Conservation (phyloP, 768 basidiomycete genomes). For the Kondoa subrosea region DNA sequence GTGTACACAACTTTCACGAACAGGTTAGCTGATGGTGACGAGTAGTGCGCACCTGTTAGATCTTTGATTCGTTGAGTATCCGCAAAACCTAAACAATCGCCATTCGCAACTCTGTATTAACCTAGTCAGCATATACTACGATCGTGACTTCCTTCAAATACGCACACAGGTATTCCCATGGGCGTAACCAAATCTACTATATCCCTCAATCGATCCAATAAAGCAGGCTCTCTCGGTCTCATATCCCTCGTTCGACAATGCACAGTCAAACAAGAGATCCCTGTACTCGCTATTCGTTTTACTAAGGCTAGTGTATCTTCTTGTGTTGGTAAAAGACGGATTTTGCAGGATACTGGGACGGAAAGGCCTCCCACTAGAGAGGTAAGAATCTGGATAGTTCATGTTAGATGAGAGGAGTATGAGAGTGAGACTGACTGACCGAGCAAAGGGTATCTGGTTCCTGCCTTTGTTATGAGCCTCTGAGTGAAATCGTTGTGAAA, state of each 20-base stretch:
- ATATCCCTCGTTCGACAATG: conserved; percentile 88
- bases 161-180: conserved; percentile 59
- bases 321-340: conserved; percentile 67
- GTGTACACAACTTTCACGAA: background rate
- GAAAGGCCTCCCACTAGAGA: conserved; percentile 60
- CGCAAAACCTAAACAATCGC: conserved; percentile 64
- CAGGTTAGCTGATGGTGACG: background rate
- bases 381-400: conserved; percentile 48
- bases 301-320: conserved; percentile 82
- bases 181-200: conserved; percentile 69
- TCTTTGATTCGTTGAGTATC: conserved; percentile 60
- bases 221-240: conserved; percentile 63
- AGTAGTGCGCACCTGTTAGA: conserved; percentile 46
- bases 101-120: conserved; percentile 84
- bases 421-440: background rate
- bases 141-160: too few relatives aligned
- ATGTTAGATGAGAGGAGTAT: background rate
- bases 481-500: background rate
- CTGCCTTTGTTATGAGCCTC: background rate
- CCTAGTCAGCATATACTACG: too few relatives aligned
- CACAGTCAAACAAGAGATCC: conserved; percentile 74
- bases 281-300: conserved; percentile 66
- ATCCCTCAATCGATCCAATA: conserved; percentile 59
- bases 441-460: background rate
- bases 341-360: conserved; percentile 85